Base-by-base conservation (phyloP, 768 basidiomycete species). In the Grammothele lineata region DNA sequence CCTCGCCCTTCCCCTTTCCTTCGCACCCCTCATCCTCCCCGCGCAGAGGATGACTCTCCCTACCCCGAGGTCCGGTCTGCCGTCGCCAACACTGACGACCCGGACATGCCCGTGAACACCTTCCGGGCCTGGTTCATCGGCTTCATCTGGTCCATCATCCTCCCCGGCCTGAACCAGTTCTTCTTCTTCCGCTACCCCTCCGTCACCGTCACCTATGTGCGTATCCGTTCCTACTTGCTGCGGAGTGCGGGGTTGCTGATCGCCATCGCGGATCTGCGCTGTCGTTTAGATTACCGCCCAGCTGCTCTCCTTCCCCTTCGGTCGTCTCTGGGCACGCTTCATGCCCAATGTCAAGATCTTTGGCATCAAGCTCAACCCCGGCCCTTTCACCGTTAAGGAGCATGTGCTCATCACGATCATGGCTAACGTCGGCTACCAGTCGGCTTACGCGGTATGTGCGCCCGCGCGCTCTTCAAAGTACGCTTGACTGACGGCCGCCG, bases 111-210 rank as follows among this genome's bases (percentile, higher is more conserved):
- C 22, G 54, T 56, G 9, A 56, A 47, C 24, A 71, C 70, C 10
- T 40, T 70, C 43, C 65, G 70, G 5, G 59, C 67, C 5, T 71
- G 70, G 70, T 40, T 58, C 43, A 61, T 70, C 42, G 70, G 70
- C 39, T 24, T 69, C 34, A 34, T 56, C 23, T 82, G 77, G 74
- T 70, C 81, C 0, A 66, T 83, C 53, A 18, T 89, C 40, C 71
- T 88, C 18, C 74, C 86, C 0, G 83, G 85, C 35, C 70, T 87
- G 70, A 88, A 88, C 64, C 85, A 87, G 57, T 87, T 86, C 66
- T 87, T 87, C 64, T 83, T 75, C 62, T 78, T 87, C 54, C 77
- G 85, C 23, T 87, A 78, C 57, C 85, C 85, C 4, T 64, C 70
- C 14, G 64, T 70, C 37, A 17, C 18, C 10, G 44, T 75, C 44